A percentile compares a stretch with the other conserved stretches of the same genome.
Evolutionary conservation across 805 yeast species (phyloP).

Genomic region (Barnettozyma populi): DNA sequence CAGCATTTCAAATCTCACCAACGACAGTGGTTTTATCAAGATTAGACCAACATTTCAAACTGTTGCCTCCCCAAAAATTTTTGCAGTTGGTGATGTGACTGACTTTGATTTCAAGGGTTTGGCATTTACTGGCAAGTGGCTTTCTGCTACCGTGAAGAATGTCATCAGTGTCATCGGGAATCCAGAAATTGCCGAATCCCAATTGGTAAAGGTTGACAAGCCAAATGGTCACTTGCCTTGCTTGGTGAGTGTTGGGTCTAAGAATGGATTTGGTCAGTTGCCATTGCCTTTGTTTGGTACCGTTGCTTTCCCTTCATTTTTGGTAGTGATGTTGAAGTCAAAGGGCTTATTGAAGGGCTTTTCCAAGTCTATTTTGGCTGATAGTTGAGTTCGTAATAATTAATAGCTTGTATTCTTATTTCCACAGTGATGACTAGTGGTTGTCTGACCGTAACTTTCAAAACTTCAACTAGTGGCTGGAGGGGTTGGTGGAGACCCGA

Average conservation of each 20-base stretch:
- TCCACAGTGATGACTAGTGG: too few species aligned
- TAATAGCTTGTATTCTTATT: too few species aligned
- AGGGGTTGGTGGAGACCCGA: too few species aligned
- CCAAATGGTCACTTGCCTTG: background rate
- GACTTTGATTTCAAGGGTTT: conserved; percentile 24
- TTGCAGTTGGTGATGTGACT: conserved; percentile 32
- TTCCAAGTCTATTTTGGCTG: background rate
- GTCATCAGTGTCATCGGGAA: conserved; percentile 6
- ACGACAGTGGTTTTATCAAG: background rate
- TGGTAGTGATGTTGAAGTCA: conserved; percentile 18
- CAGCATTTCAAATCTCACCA: background rate
- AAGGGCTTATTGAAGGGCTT: conserved; percentile 12
- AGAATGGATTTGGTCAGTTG: conserved; percentile 25
- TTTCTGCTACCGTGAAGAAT: conserved; percentile 16
- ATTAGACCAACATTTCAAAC: background rate
- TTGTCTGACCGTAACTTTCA: too few species aligned
- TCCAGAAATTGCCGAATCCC: background rate
- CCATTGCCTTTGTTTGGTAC: conserved; percentile 21
- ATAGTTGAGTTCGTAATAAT: background rate
- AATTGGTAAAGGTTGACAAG: conserved; percentile 1
- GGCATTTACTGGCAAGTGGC: conserved; percentile 6
- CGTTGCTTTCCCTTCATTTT: conserved; percentile 17
- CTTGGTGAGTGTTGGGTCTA: conserved; percentile 24
- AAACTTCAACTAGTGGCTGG: too few species aligned
- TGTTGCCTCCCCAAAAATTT: conserved; percentile 11